A percentile compares a stretch with the other conserved stretches of the same genome.
These are phyloP conservation scores for Apiospora koreana DNA, from an alignment of 2,329 filamentous ascomycete species.

Conservation along the genomic window DNA sequence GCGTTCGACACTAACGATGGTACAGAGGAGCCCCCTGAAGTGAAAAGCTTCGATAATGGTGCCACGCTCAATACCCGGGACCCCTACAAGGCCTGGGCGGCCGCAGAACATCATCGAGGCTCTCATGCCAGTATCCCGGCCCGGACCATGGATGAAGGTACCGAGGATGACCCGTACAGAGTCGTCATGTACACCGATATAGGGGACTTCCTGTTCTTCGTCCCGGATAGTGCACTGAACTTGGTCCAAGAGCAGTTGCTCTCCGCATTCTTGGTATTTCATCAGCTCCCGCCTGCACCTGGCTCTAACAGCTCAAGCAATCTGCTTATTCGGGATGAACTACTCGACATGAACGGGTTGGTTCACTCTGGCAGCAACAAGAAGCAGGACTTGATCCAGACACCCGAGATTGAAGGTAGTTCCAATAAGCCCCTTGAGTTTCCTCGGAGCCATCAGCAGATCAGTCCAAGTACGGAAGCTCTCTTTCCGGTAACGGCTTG, in stretches of 20 bases:
- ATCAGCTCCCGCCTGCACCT: slow-evolving; percentile 57
- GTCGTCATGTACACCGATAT: slow-evolving; percentile 81
- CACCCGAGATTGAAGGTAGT: neutral
- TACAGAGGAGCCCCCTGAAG: slow-evolving; percentile 43
- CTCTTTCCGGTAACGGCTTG: slow-evolving; percentile 48
- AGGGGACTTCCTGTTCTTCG: slow-evolving; percentile 57
- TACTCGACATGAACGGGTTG: slow-evolving; percentile 41
- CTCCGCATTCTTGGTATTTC: slow-evolving; percentile 72
- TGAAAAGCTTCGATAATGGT: slow-evolving; percentile 26
- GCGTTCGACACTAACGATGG: slow-evolving; percentile 43
- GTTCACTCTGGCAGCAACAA: slow-evolving; percentile 22
- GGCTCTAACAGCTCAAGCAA: slow-evolving; percentile 26
- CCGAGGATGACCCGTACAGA: slow-evolving; percentile 80
- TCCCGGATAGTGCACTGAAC: slow-evolving; percentile 42
- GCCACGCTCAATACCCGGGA: slow-evolving; percentile 38
- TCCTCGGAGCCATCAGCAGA: slow-evolving; percentile 24
- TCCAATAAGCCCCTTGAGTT: slow-evolving; percentile 21
- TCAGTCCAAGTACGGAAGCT: slow-evolving; percentile 40
- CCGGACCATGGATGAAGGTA: slow-evolving; percentile 71
- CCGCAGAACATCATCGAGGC: slow-evolving; percentile 53
- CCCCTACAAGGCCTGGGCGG: slow-evolving; percentile 52
- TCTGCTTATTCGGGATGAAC: slow-evolving; percentile 52
- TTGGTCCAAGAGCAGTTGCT: slow-evolving; percentile 52
- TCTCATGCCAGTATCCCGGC: slow-evolving; percentile 62
- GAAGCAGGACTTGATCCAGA: slow-evolving; percentile 6